phyloP scores from a whole-genome alignment of 1,284 basidiomycete species.

The Ustilago vetiveriae region DNA sequence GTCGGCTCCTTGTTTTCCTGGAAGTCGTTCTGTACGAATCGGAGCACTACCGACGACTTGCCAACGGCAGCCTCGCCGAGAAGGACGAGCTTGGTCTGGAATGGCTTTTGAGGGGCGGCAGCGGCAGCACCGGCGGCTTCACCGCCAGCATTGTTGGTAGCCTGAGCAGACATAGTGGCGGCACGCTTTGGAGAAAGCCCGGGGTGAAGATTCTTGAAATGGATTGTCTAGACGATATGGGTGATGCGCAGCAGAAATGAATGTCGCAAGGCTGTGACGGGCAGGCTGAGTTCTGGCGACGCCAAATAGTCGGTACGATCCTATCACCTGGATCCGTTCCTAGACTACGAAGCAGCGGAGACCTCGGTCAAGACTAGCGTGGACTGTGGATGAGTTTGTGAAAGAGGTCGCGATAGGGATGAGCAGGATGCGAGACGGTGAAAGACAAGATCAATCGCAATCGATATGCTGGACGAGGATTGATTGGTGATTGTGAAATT shows the following conservation, averaged over 20 bases:
- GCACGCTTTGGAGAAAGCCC: not conserved
- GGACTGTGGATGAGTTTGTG: too few relatives aligned
- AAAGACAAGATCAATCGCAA: not conserved
- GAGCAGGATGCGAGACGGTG: too few relatives aligned
- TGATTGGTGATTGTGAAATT: slow-evolving; percentile 2
- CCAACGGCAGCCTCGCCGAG: slow-evolving; percentile 93
- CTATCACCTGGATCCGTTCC: too few relatives aligned
- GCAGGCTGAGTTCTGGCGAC: not conserved
- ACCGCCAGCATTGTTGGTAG: slow-evolving; percentile 12
- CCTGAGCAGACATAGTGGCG: slow-evolving; percentile 26
- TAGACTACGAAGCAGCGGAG: too few relatives aligned
- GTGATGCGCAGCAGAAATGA: not conserved
- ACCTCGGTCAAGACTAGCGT: too few relatives aligned
- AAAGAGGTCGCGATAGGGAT: too few relatives aligned
- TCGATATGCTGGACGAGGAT: not conserved
- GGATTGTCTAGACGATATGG: not conserved
- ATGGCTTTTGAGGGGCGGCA: slow-evolving; percentile 59
- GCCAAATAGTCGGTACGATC: not conserved
- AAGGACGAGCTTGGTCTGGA: slow-evolving; percentile 66
- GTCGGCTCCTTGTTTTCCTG: slow-evolving; percentile 97
- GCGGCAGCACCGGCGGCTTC: slow-evolving; percentile 20
- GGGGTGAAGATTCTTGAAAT: not conserved
- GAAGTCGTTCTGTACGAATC: slow-evolving; percentile 95
- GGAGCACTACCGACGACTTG: slow-evolving; percentile 97
- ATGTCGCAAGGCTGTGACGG: too few relatives aligned